Percentiles rank a stretch among this genome's conserved stretches.
Evolutionary conservation across 805 yeast species (phyloP).

Genomic region (Saccharomycopsis fermentans): DNA sequence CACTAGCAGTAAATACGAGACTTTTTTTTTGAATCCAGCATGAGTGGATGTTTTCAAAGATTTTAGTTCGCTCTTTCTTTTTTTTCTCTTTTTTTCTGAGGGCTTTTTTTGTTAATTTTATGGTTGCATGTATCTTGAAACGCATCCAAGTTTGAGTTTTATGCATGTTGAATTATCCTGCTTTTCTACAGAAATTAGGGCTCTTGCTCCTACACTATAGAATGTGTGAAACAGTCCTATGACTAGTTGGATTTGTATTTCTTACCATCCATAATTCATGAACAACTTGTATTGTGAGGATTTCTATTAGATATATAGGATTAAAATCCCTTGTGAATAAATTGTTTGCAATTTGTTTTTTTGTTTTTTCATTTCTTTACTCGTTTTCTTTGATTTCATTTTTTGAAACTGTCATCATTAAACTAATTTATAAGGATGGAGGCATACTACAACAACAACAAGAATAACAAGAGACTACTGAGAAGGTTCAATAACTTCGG

Average conservation of each 20-base stretch:
- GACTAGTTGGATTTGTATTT: not conserved
- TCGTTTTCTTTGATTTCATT: too few relatives aligned
- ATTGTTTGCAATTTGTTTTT: not conserved
- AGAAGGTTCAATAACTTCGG: not conserved
- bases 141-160: slow-evolving; percentile 1
- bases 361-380: not conserved
- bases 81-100: not conserved
- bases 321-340: not conserved
- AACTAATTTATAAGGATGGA: not conserved
- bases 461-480: not conserved
- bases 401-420: not conserved
- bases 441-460: not conserved
- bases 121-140: not conserved
- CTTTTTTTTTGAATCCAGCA: too few relatives aligned
- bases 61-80: too few relatives aligned
- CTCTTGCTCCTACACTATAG: not conserved
- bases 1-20: too few relatives aligned
- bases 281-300: not conserved
- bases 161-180: not conserved
- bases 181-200: not conserved
- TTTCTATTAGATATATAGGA: not conserved
- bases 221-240: not conserved
- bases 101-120: not conserved
- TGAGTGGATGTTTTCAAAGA: not conserved
- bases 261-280: not conserved